Base-by-base conservation (phyloP, 129 eudicot genomes). In the Glebionis coronaria region DNA sequence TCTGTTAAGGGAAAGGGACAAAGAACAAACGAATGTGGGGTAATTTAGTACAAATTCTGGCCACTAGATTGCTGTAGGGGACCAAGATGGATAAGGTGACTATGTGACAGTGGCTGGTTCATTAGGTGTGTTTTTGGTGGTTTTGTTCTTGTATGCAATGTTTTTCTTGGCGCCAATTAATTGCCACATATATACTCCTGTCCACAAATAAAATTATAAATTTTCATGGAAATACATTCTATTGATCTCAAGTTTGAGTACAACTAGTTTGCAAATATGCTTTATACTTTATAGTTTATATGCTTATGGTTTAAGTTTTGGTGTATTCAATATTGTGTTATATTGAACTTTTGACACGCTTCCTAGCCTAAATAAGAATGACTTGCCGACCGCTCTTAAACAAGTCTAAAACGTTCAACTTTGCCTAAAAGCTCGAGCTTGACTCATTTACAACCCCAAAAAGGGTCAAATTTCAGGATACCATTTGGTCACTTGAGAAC, bases 131-230 rank as follows among this genome's bases (percentile, higher is more conserved):
- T 23, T 23, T 23, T 23, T 23, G 25, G 25, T 23, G 3, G 58
- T 5, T 54, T 27, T 20, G 14, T 50, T 16, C 38, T 31, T n/a
- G 53, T 47, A 28, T 12, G 57, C 49, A 53, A 63, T 60, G 42
- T 19, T 53, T 78, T 53, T 61, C 25, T 70, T 78, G 83, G 81
- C 82, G 73, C 75, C 67, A 25, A 68, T 78, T 82, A 49, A 50
- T 61, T 46, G 64, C 13, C 73, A 65, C 29, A 49, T 31, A 21
- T 47, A 57, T 38, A 56, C 29, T 47, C 61, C 29, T 8, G 9
- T 29, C 57, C 67, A 56, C 72, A 64, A 51, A 60, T 44, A 51
- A 56, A 1, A 28, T 11, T 8, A 27, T 57, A 57, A 53, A 21
- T 18, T 18, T 42, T 63, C 55, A 68, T 35, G 4, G 35, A 5